phyloP scores from a whole-genome alignment of 306 rosid genomes.

The Neltuma alba region DNA sequence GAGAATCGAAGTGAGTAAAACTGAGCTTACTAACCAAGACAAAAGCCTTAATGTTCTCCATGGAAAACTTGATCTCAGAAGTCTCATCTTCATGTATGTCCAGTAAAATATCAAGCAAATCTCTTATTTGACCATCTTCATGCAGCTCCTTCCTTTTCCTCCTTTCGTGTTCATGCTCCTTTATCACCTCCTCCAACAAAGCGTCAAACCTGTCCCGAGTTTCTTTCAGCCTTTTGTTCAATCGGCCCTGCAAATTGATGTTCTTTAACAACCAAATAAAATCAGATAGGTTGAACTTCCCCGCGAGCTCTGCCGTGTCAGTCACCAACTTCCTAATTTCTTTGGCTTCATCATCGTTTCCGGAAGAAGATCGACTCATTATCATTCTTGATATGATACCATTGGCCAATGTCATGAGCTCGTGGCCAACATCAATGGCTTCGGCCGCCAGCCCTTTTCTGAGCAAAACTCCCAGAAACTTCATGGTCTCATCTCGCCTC shows the following conservation, averaged over 20 bases:
- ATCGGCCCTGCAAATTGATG: constrained; percentile 44
- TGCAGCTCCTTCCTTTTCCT: constrained; percentile 17
- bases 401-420: constrained; percentile 39
- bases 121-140: constrained; percentile 31
- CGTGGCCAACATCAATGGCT: constrained; percentile 45
- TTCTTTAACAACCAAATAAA: constrained; percentile 52
- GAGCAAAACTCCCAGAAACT: constrained; percentile 18
- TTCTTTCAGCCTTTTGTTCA: constrained; percentile 37
- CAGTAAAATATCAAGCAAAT: constrained; percentile 56
- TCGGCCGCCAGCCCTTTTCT: constrained; percentile 32
- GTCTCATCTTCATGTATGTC: constrained; percentile 47
- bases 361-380: constrained; percentile 42
- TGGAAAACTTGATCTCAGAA: constrained; percentile 49
- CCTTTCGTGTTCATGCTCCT: constrained; percentile 48
- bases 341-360: constrained; percentile 41
- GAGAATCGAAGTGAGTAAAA: not conserved
- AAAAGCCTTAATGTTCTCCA: constrained; percentile 69
- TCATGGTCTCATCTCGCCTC: constrained; percentile 37
- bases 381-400: constrained; percentile 54
- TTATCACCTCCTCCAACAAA: constrained; percentile 51
- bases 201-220: constrained; percentile 44
- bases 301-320: constrained; percentile 36
- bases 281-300: constrained; percentile 49
- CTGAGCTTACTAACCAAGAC: constrained; percentile 47
- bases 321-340: constrained; percentile 43